Evolutionary conservation across 441 rosid species (phyloP).

Genomic region (Erysimum pusillum): DNA sequence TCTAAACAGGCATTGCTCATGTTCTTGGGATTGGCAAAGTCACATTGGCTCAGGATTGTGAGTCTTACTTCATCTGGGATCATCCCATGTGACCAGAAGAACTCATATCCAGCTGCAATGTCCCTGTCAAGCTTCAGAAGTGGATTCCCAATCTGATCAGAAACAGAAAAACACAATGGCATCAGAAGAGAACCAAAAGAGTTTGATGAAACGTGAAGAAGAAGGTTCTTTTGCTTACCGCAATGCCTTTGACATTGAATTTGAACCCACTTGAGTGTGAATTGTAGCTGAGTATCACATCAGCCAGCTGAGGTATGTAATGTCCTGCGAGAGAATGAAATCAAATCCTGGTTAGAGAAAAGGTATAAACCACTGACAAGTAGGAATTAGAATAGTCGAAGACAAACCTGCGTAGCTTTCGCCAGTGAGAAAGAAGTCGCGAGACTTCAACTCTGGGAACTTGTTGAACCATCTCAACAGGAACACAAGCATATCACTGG

Average conservation of each 20-base stretch:
- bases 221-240: constrained; percentile 60
- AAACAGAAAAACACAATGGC: neutral
- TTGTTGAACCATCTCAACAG: constrained; percentile 73
- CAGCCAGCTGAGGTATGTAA: constrained; percentile 76
- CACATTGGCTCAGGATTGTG: constrained; percentile 65
- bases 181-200: neutral
- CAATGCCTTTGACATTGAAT: constrained; percentile 87
- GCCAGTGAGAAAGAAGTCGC: constrained; percentile 76
- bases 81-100: constrained; percentile 87
- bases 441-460: constrained; percentile 73
- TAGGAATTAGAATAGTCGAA: neutral
- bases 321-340: constrained; percentile 56
- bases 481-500: constrained; percentile 73
- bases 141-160: constrained; percentile 80
- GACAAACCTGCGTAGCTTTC: constrained; percentile 89
- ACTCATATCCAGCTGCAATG: constrained; percentile 64
- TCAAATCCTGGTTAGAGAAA: too few species aligned
- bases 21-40: constrained; percentile 58
- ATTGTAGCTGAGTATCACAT: constrained; percentile 67
- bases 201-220: too few species aligned
- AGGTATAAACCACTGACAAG: too few species aligned
- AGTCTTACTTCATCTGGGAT: constrained; percentile 85
- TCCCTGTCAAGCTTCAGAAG: constrained; percentile 77
- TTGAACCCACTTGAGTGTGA: constrained; percentile 62
- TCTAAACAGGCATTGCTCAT: constrained; percentile 50